Percentiles rank a stretch among this genome's conserved stretches.
Evolutionary conservation across 441 rosid genomes (phyloP).

Genomic region (Sinapis alba): DNA sequence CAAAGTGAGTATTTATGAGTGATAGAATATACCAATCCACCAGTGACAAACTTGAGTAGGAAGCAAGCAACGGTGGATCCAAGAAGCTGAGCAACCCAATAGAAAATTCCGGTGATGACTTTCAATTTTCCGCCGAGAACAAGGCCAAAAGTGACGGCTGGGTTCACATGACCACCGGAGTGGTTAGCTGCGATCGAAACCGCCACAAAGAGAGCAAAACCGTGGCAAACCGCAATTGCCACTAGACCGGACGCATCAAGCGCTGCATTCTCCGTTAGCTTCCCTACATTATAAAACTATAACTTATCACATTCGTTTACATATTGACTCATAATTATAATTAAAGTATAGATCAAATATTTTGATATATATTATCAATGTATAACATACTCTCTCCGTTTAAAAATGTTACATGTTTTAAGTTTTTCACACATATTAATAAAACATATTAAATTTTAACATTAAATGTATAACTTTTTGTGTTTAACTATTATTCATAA

Average conservation of each 20-base stretch:
- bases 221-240: conserved; percentile 81
- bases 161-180: conserved; percentile 94
- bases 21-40: conserved; percentile 57
- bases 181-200: conserved; percentile 81
- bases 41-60: conserved; percentile 75
- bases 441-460: no score
- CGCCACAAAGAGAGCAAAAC: conserved; percentile 81
- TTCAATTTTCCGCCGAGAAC: conserved; percentile 85
- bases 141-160: conserved; percentile 87
- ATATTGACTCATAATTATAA: background rate
- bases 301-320: background rate
- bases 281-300: conserved; percentile 44
- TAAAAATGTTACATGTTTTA: no score
- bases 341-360: background rate
- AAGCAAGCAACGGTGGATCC: conserved; percentile 84
- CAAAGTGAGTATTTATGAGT: background rate
- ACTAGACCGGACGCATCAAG: conserved; percentile 86
- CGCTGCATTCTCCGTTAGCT: conserved; percentile 70
- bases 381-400: no score
- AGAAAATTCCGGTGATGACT: conserved; percentile 73
- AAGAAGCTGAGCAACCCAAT: conserved; percentile 85
- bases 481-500: no score
- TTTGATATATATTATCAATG: no score
- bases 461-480: no score
- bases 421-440: no score